Evolutionary conservation across 495 filamentous ascomycete species (phyloP), one percentile per base, ranked within the genome.

Genomic region (Pyrenula aspistea): DNA sequence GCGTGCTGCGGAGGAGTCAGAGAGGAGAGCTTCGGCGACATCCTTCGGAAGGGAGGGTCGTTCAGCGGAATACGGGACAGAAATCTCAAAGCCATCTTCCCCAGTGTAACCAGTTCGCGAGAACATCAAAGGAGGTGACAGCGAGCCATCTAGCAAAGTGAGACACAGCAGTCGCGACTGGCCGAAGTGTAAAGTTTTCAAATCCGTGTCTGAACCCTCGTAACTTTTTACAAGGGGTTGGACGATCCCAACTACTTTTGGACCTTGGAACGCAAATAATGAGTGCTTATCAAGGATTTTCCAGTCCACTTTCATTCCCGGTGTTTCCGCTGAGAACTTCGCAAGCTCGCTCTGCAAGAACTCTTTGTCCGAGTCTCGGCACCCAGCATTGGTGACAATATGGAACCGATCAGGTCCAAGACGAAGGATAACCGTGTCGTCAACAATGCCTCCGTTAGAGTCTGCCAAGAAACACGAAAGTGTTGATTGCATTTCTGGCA

Each of bases 81-180:
- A 90, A 63, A 98, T 91, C 75, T 98, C 93, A 71, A 98, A 98
- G 23, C 93, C 93, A 67, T 98, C 93, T 73, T 98, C 93, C 56
- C 93, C 93, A 0, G 93, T 98, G 72, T 98, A 98, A 1, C 93
- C 93, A 11, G 85, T 92, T 49, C 93, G 79, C 60, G 87, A 90
- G 61, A 95, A 82, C 20, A 94, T 78, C 31, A 96, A 71, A 0
- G 77, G 76, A n/a, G 72, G 64, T 12, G 78, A 70, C 51, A 69
- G 63, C 25, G 68, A 67, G 56, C 71, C 71, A 25, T 75, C 67
- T 21, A 73, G 62, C 20, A 83, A 63, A 22, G 71, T 77, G 21
- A 87, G 69, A 59, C 73, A 70, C 19, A 83, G 68, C 57, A 74
- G 76, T 51, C 77, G 81, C 55, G 78, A 83, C 56, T 85, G 80